Evolutionary conservation across 805 yeast genomes (phyloP), one percentile per base, ranked within the genome.

Genomic region (Monosporozyma servazzii): DNA sequence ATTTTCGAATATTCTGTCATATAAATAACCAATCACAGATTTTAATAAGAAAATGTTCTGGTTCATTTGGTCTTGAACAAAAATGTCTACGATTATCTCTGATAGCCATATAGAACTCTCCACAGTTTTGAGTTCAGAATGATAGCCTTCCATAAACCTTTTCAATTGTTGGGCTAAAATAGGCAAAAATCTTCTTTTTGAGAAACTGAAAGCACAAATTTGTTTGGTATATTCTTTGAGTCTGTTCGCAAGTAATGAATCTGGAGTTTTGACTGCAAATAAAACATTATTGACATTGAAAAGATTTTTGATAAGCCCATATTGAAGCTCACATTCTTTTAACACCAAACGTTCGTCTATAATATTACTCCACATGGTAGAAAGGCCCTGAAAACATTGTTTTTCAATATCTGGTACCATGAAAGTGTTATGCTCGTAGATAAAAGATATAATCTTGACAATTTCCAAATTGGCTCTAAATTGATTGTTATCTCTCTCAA

Each of bases 141-240:
- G 7, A 13, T 18, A 21, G 10, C 17, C 4, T 3, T 21, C 15
- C 27, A 41, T 20, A n/a, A 21, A 41, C 5, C 5, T 9, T 21
- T 77, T 42, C 78, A 72, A 59, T 76, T 80, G 30, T 68, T 58
- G 64, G 10, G 85, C 72, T 9, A 89, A 62, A 0, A 74, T 58
- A 0, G 96, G 90, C 23, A 88, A 66, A 8, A 89, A 67, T 2
- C 85, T 75, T 56, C 95, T 78, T 65, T 96, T 76, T 0, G 86
- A 82, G 49, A 63, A 73, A 0, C 87, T 69, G 45, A 76, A 74
- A 1, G 61, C 57, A 29, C 82, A 68, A 2, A 83, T 71, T 1
- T 78, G 73, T 10, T 56, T 46, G 1, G 78, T 72, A 49, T 72
- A 20, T 49, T 54, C 25, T 41, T 47, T 20, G 51, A 60, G 0